Evolutionary conservation across 2,329 filamentous ascomycete genomes (phyloP), one percentile per base, ranked within the genome.

Genomic region (Alternaria triticimaculans): DNA sequence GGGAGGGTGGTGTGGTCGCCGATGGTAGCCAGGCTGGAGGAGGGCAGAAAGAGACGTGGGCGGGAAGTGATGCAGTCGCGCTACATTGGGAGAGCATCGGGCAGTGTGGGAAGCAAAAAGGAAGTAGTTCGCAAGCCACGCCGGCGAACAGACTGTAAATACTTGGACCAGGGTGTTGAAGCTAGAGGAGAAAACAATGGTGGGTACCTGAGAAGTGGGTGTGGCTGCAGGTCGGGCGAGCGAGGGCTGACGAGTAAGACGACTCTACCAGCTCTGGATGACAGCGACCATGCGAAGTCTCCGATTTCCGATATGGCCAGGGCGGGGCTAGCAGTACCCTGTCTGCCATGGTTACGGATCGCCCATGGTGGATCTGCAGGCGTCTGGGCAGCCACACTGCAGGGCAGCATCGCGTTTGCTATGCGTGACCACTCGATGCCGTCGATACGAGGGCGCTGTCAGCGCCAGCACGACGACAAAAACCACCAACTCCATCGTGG

Each of bases 301-400:
- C 76, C 74, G 76, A 78, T 78, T 76, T 77, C 75, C 77, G 74
- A 79, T 68, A 65, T 70, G 66, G 68, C 68, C 62, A 73, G 71
- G 73, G 76, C 70, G 75, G 75, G 75, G 74, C 74, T 67, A 72
- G 64, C 65, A 64, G 70, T 69, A 72, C 72, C 73, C 70, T 74
- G 73, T 63, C 72, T 66, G 72, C 74, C 76, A 73, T 72, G 67
- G 75, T 78, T 76, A 78, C 74, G 76, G 77, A 79, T 79, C 77
- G 74, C 67, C 75, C 63, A 61, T 69, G 68, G 71, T 76, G 70
- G 76, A 80, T 79, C 76, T 75, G 69, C 76, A 72, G 61, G 65
- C 64, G 63, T 64, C 69, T 72, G 72, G 73, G 70, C 76, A 74
- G 65, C 70, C 69, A 69, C 70, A 62, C 73, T 78, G 77, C 74